phyloP scores from a whole-genome alignment of 2,329 filamentous ascomycete genomes.

The Didymella arachidicola region DNA sequence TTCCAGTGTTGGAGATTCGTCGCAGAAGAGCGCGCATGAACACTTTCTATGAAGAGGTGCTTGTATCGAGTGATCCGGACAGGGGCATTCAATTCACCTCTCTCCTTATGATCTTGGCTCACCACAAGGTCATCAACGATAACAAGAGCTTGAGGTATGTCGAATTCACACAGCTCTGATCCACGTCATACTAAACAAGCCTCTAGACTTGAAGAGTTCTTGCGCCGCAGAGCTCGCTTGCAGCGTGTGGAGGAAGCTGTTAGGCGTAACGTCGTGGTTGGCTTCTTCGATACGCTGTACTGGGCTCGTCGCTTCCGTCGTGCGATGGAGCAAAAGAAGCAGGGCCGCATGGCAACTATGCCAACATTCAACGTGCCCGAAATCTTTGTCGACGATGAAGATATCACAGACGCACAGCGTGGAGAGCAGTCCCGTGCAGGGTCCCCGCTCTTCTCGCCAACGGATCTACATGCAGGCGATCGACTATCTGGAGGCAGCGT shows the following conservation, averaged over 20 bases:
- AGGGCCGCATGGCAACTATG: slow-evolving; percentile 76
- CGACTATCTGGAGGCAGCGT: slow-evolving; percentile 39
- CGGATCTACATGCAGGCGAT: slow-evolving; percentile 37
- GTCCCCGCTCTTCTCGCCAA: slow-evolving; percentile 46
- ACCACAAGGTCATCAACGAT: slow-evolving; percentile 98
- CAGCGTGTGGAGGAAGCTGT: slow-evolving; percentile 96
- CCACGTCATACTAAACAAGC: background rate
- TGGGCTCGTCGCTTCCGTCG: slow-evolving; percentile 85
- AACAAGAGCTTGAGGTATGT: slow-evolving; percentile 85
- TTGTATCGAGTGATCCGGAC: slow-evolving; percentile 90
- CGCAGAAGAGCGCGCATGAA: slow-evolving; percentile 82
- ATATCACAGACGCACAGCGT: slow-evolving; percentile 56
- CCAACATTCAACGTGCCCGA: slow-evolving; percentile 86
- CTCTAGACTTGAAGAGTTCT: slow-evolving; percentile 81
- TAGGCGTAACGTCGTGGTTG: slow-evolving; percentile 84
- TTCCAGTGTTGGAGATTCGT: slow-evolving; percentile 79
- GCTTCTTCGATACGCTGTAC: slow-evolving; percentile 95
- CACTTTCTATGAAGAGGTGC: slow-evolving; percentile 95
- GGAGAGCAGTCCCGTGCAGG: slow-evolving; percentile 44
- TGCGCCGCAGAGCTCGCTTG: slow-evolving; percentile 85
- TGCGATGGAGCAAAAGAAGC: slow-evolving; percentile 73
- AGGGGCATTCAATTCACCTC: slow-evolving; percentile 90
- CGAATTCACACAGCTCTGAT: background rate
- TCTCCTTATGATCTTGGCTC: slow-evolving; percentile 92
- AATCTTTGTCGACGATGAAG: slow-evolving; percentile 85